Evolutionary conservation across 202 grass and related monocot species (phyloP).

Genomic region (Schoenoplectus triqueter): DNA sequence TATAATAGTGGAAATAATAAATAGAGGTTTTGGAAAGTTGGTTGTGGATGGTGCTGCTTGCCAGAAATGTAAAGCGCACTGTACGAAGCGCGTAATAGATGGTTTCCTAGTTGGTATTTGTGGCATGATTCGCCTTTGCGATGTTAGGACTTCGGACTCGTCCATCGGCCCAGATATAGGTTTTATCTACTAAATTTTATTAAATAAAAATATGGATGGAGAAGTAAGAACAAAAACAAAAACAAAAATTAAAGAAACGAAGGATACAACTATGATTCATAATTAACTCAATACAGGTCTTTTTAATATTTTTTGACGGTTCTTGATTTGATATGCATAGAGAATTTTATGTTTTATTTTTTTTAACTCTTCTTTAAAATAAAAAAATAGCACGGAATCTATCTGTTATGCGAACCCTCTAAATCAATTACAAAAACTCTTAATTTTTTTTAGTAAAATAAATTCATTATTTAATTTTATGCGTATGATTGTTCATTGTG

Average conservation of each 20-base stretch:
- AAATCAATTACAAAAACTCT: no score
- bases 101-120: not conserved
- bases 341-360: no score
- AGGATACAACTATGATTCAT: not conserved
- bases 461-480: no score
- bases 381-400: no score
- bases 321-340: not conserved
- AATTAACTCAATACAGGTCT: not conserved
- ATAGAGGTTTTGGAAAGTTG: slow-evolving; percentile 22
- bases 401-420: no score
- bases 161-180: not conserved
- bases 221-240: not conserved
- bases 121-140: not conserved
- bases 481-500: no score
- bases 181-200: not conserved
- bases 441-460: no score
- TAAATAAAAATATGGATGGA: not conserved
- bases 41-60: not conserved
- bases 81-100: not conserved
- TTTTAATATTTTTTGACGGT: not conserved
- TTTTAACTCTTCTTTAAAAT: no score
- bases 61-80: slow-evolving; percentile 17
- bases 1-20: slow-evolving; percentile 20
- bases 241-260: not conserved
- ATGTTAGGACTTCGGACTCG: not conserved